These are phyloP conservation scores for Colletotrichum sp. DNA, from an alignment of 2,329 filamentous ascomycete species.

Conservation along the genomic window DNA sequence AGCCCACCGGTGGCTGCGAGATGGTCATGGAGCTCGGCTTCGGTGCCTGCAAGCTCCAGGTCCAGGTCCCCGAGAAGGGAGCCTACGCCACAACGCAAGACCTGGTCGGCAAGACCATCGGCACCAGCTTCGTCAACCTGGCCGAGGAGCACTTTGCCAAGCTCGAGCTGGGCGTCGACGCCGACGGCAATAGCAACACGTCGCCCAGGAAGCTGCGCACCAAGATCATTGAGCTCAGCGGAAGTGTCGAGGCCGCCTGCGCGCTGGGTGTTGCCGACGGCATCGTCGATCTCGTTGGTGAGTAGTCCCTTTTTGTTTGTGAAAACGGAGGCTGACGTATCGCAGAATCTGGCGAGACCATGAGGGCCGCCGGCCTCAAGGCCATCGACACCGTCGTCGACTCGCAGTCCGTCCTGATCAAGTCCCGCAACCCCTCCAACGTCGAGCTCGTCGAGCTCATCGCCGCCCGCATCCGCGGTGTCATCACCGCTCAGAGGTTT, in stretches of 20 bases:
- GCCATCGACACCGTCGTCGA: constrained; percentile 93
- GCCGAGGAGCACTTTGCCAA: constrained; percentile 82
- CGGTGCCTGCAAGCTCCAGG: constrained; percentile 89
- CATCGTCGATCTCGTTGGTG: constrained; percentile 96
- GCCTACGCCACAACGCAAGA: constrained; percentile 71
- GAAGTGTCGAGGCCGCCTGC: constrained; percentile 96
- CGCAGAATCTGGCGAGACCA: constrained; percentile 94
- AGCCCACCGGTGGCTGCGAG: constrained; percentile 71
- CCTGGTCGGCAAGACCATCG: constrained; percentile 89
- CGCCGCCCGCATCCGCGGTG: constrained; percentile 83
- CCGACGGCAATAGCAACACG: constrained; percentile 36
- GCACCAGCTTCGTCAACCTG: constrained; percentile 92
- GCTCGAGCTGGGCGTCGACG: constrained; percentile 66
- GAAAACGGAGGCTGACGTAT: not conserved
- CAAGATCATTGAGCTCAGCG: constrained; percentile 91
- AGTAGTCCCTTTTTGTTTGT: constrained; percentile 38
- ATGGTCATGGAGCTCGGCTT: constrained; percentile 92
- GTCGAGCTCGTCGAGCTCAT: constrained; percentile 83
- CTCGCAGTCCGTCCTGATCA: constrained; percentile 88
- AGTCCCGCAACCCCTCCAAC: constrained; percentile 84
- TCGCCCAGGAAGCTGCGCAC: constrained; percentile 69
- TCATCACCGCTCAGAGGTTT: constrained; percentile 93
- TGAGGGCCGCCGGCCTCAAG: constrained; percentile 93
- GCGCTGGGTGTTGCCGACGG: constrained; percentile 94
- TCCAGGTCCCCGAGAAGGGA: constrained; percentile 94